Percentiles rank a stretch among this genome's conserved stretches.
phyloP scores from a whole-genome alignment of 495 filamentous ascomycete species.

The Xylaria curta region DNA sequence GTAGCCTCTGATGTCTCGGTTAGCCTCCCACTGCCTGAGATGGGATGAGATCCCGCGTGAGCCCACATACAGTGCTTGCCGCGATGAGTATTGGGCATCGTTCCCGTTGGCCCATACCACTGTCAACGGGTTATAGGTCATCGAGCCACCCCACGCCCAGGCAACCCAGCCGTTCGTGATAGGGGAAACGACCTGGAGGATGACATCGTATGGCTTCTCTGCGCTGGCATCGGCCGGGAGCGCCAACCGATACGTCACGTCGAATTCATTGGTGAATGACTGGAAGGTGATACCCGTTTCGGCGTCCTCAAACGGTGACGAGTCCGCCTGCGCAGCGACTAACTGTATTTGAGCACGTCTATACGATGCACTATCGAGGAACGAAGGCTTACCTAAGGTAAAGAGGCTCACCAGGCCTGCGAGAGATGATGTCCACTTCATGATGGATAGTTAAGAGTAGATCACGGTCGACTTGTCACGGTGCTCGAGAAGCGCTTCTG shows the following conservation, averaged over 20 bases:
- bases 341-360: not conserved
- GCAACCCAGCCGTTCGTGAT: constrained; percentile 51
- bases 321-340: constrained; percentile 43
- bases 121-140: constrained; percentile 56
- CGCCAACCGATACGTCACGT: constrained; percentile 48
- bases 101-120: constrained; percentile 52
- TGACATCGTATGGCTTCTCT: constrained; percentile 46
- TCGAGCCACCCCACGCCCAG: constrained; percentile 54
- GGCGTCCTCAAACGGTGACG: constrained; percentile 42
- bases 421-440: constrained; percentile 27
- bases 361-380: not conserved
- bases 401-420: constrained; percentile 18
- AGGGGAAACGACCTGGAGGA: constrained; percentile 50
- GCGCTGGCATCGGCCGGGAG: constrained; percentile 44
- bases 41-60: not conserved
- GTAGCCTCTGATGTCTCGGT: constrained; percentile 45
- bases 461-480: constrained; percentile 7
- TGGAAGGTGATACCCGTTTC: constrained; percentile 52
- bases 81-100: constrained; percentile 45
- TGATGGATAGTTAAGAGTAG: not conserved
- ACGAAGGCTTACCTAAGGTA: constrained; percentile 11
- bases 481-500: not conserved
- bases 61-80: constrained; percentile 51
- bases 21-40: constrained; percentile 5
- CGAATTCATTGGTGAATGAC: constrained; percentile 46